These are phyloP conservation scores for Trypanosoma platydactyli DNA, from an alignment of 208 protist genomes.

Conservation along the genomic window DNA sequence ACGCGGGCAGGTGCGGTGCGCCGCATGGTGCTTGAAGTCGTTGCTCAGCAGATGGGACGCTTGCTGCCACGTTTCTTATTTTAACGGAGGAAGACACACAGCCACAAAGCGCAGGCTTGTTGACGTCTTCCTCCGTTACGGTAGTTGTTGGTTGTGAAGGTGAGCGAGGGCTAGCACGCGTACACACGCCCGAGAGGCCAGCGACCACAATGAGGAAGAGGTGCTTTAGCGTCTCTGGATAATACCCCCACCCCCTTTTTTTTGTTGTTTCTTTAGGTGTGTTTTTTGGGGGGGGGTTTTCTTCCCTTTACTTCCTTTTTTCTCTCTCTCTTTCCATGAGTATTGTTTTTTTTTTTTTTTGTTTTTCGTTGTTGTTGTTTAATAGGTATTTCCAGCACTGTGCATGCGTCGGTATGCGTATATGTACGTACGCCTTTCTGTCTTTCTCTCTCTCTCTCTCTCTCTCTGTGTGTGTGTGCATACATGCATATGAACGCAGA, in stretches of 20 bases:
- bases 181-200: too few relatives aligned
- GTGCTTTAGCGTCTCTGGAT: neutral
- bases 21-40: conserved; percentile 62
- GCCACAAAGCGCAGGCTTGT: neutral
- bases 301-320: neutral
- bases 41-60: conserved; percentile 42
- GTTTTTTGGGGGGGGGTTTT: neutral
- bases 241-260: neutral
- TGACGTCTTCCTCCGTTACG: neutral
- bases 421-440: neutral
- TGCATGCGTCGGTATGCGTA: neutral
- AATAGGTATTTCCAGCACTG: neutral
- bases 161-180: too few relatives aligned
- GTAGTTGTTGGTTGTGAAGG: neutral
- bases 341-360: conserved; percentile 2
- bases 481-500: neutral
- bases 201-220: neutral
- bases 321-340: neutral
- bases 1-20: conserved; percentile 25
- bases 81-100: neutral
- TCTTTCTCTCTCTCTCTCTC: neutral
- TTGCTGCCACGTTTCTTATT: conserved; percentile 39
- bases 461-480: neutral
- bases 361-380: neutral
- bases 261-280: neutral